Evolutionary conservation across 2,329 filamentous ascomycete species (phyloP), one percentile per base, ranked within the genome.

Genomic region (Anthostomella pinea): DNA sequence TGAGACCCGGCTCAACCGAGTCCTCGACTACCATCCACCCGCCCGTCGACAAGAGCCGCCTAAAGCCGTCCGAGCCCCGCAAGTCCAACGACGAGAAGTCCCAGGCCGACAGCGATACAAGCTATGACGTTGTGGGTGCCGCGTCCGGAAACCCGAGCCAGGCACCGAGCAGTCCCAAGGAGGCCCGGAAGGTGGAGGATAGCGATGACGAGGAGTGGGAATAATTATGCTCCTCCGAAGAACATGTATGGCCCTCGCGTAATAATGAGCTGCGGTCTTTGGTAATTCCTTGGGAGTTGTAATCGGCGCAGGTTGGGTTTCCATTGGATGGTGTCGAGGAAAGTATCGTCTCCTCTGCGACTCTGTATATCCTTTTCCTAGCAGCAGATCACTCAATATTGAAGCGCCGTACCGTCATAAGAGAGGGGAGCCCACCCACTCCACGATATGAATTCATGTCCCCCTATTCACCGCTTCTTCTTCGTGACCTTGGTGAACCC

Each of bases 101-200:
- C 17, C 86, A 93, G 51, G 81, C 89, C 6, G 93, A 93, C 54
- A 96, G 91, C 59, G 93, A 98, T 53, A 87, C 87, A 13, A 95
- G 89, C 67, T 98, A 98, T 62, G 93, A 98, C 60, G 75, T 98
- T 21, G 88, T 98, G 29, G 85, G 85, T 6, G 82, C 83, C 5
- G 72, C 80, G 29, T 90, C 85, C 33, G 86, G 85, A 31, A 77
- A 79, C 28, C 80, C 83, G 23, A 95, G 87, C 60, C 85, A 86
- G 48, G 83, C 88, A 13, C 85, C 88, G 16, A 77, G 66, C 58
- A 81, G 78, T 57, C 79, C 79, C 17, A 80, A 78, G 58, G 77
- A 75, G 21, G 53, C 66, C 13, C 68, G 67, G 45, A 75, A 74
- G 59, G 70, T 56, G 6, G 80, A 85, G 52, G 85, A 89, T 56